Evolutionary conservation across 164 flowering plant species (phyloP).

Genomic region (Aristolochia californica): DNA sequence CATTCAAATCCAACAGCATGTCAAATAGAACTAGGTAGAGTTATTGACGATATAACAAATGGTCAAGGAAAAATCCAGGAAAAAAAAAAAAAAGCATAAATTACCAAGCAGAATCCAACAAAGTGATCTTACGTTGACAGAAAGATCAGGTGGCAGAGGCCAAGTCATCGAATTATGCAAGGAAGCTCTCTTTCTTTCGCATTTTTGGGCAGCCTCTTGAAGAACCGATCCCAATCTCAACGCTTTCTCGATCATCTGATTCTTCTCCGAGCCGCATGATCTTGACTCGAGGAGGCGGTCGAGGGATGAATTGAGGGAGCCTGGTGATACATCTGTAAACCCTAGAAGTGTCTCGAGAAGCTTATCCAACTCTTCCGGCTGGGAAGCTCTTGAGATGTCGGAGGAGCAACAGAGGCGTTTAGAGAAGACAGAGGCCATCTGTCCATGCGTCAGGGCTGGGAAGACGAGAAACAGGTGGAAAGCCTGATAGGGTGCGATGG

Average conservation of each 20-base stretch:
- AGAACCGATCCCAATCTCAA: constrained; percentile 43
- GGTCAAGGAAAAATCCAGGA: too few species aligned
- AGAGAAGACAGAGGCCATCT: constrained; percentile 20
- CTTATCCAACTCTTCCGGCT: constrained; percentile 19
- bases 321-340: constrained; percentile 27
- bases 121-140: constrained; percentile 44
- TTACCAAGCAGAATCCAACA: background rate
- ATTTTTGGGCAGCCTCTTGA: constrained; percentile 47
- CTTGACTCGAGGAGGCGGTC: constrained; percentile 52
- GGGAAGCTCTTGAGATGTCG: constrained; percentile 8
- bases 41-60: too few species aligned
- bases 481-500: background rate
- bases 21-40: too few species aligned
- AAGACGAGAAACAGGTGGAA: constrained; percentile 6
- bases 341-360: constrained; percentile 43
- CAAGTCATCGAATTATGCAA: constrained; percentile 57
- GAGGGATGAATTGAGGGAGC: constrained; percentile 38
- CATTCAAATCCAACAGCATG: too few species aligned
- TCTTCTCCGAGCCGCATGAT: constrained; percentile 36
- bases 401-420: constrained; percentile 47
- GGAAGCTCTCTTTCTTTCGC: constrained; percentile 48
- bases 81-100: too few species aligned
- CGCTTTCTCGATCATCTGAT: constrained; percentile 43
- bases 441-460: constrained; percentile 6
- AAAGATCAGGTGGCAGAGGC: constrained; percentile 80